phyloP scores from a whole-genome alignment of 2,329 filamentous ascomycete genomes.

The Epichloe festucae region DNA sequence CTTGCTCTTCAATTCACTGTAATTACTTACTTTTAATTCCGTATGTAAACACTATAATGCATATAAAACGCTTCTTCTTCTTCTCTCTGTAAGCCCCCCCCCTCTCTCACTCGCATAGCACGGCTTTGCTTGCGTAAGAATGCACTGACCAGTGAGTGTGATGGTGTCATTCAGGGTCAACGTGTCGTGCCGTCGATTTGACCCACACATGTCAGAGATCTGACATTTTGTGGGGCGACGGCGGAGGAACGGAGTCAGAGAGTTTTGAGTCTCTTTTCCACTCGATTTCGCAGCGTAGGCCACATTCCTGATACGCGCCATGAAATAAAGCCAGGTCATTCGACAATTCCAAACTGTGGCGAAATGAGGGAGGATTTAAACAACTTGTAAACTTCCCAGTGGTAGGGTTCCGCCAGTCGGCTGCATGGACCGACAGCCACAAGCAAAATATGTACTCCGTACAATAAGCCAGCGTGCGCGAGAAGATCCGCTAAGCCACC shows the following conservation, averaged over 20 bases:
- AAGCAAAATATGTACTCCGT: not conserved
- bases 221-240: not conserved
- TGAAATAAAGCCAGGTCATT: no score
- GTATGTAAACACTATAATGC: not conserved
- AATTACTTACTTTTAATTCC: not conserved
- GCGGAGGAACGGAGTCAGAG: not conserved
- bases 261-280: not conserved
- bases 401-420: not conserved
- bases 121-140: not conserved
- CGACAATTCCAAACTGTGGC: no score
- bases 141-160: not conserved
- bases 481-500: conserved; percentile 4
- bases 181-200: conserved; percentile 5
- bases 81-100: not conserved
- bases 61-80: not conserved
- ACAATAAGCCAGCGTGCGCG: not conserved
- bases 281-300: not conserved
- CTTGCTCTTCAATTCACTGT: not conserved
- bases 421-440: not conserved
- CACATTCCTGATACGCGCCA: not conserved
- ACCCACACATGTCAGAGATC: conserved; percentile 1
- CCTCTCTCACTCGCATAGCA: no score
- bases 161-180: conserved; percentile 9
- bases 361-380: no score
- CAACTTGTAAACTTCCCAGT: no score